Conservation (phyloP, 148 eudicot genomes). For the Chenopodium suecicum region DNA sequence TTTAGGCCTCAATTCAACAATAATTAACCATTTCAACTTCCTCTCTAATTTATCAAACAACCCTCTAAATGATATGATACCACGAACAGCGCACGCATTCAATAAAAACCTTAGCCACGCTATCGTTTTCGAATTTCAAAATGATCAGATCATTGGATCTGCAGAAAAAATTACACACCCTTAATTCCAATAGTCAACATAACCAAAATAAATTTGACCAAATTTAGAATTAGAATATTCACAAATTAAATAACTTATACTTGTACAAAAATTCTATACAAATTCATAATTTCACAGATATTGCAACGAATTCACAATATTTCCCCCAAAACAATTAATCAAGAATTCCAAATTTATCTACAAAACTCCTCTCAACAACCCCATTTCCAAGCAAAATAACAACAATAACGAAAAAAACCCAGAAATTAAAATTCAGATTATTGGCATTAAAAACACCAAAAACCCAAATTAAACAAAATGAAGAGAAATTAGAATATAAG, state of each 20-base stretch:
- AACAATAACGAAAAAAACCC: constrained; percentile 13
- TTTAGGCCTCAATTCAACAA: constrained; percentile 7
- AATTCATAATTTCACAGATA: constrained; percentile 6
- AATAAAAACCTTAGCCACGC: constrained; percentile 33
- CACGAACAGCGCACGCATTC: constrained; percentile 26
- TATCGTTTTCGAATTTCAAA: constrained; percentile 19
- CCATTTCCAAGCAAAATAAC: constrained; percentile 2
- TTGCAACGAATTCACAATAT: neutral
- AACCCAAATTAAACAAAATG: constrained; percentile 28
- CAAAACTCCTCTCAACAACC: neutral
- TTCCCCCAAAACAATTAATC: neutral
- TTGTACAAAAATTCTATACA: constrained; percentile 13
- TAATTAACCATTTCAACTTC: constrained; percentile 27
- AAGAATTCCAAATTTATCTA: neutral
- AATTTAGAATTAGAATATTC: constrained; percentile 5
- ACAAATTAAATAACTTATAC: neutral
- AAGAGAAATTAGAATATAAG: neutral
- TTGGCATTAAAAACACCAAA: constrained; percentile 30
- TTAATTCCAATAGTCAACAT: constrained; percentile 20
- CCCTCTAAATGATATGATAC: constrained; percentile 8
- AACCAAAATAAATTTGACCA: constrained; percentile 8
- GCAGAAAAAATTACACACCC: constrained; percentile 27
- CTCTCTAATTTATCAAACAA: constrained; percentile 20
- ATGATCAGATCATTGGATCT: constrained; percentile 34
- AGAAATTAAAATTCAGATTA: constrained; percentile 16